Evolutionary conservation across 2,329 filamentous ascomycete species (phyloP).

Genomic region (Trichoderma simmonsii): DNA sequence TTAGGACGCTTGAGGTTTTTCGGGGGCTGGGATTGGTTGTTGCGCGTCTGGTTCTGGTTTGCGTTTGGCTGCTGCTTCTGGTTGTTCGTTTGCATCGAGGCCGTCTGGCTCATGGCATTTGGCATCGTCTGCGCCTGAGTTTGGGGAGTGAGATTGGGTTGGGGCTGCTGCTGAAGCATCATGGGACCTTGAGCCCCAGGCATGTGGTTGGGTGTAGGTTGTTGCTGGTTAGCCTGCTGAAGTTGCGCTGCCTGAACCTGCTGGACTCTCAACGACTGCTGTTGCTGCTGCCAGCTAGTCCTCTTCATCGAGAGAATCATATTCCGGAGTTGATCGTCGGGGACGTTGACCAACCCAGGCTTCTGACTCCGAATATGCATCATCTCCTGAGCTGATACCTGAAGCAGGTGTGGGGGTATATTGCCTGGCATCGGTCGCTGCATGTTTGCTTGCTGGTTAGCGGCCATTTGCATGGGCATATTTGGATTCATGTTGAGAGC

Average conservation of each 20-base stretch:
- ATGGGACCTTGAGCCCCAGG: constrained; percentile 49
- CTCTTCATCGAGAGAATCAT: constrained; percentile 36
- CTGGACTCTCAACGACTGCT: constrained; percentile 34
- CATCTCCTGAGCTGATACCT: constrained; percentile 35
- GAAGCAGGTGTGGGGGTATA: constrained; percentile 31
- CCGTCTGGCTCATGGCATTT: constrained; percentile 44
- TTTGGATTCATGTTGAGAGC: constrained; percentile 28
- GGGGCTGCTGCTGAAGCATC: constrained; percentile 52
- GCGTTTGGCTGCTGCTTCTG: constrained; percentile 31
- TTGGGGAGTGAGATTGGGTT: constrained; percentile 39
- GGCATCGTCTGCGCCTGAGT: constrained; percentile 37
- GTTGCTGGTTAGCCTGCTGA: constrained; percentile 39
- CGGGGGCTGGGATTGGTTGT: constrained; percentile 26
- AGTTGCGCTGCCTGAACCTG: constrained; percentile 35
- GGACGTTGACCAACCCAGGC: constrained; percentile 27
- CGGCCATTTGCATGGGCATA: constrained; percentile 27
- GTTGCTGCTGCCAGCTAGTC: constrained; percentile 29
- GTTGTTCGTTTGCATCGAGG: constrained; percentile 29
- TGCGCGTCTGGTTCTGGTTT: constrained; percentile 26
- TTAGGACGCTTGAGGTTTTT: constrained; percentile 53
- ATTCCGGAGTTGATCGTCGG: constrained; percentile 35
- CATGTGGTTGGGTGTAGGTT: constrained; percentile 39
- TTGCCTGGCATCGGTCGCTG: constrained; percentile 22
- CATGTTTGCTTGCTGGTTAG: constrained; percentile 30
- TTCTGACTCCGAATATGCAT: constrained; percentile 29